Base-by-base conservation (phyloP, 1,284 basidiomycete species). In the Leucoagaricus sp. region DNA sequence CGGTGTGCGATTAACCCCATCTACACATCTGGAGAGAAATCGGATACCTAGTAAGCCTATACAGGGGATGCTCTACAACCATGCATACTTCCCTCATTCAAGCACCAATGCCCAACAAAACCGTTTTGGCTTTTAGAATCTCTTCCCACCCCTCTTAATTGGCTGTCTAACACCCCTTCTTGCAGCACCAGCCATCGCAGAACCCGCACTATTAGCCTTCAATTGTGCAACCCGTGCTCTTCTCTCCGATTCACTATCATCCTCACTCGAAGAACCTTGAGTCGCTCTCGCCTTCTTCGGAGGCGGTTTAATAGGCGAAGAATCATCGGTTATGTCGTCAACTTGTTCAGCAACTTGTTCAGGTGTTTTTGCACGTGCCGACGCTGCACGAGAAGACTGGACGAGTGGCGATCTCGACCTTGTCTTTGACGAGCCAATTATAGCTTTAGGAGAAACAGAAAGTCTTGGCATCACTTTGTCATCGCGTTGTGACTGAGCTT, bases 141-240 rank as follows among this genome's bases (percentile, higher is more conserved):
- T 79, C 67, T 81, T 87, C 23, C 82, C 86, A 36, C 85, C 85
- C 62, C 89, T 81, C 70, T 85, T 89, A 57, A 91, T 74, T 6
- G 88, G 89, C 62, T 91, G 89, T 62, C 83, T 80, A 46, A 84
- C 76, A 23, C 84, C 84, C 55, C 83, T 75, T 58, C 76, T 73
- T 54, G 66, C 67, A 21, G 67, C 63, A 58, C 66, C 61, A 29
- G 64, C 66, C 15, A n/a, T 49, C 4, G 34, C 28, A 21, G 36
- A 41, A n/a, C 29, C 40, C 53, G 71, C 72, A 55, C 63, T 59
- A 47, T 71, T 72, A 59, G 71, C 69, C 60, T 65, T 80, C 52
- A 74, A 67, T 59, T 71, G 71, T 52, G 75, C 70, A 28, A 75
- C 63, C 29, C 58, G 68, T 70, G 57, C 62, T 65, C 72, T 80